Conservation (phyloP, 2,329 filamentous ascomycete species). For the Cladosporium sp. region DNA sequence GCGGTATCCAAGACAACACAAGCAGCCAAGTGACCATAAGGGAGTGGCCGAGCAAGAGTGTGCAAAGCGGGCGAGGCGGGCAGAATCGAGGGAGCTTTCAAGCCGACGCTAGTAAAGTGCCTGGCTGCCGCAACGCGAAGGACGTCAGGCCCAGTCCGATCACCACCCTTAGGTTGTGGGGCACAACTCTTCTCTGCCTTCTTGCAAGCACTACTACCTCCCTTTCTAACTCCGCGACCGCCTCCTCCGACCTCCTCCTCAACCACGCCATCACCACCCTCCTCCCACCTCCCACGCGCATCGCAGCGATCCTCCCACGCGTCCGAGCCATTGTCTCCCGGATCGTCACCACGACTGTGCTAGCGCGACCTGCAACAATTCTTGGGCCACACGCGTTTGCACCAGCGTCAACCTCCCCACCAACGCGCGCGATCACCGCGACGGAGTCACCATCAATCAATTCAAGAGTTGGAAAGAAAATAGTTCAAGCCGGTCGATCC, state of each 20-base stretch:
- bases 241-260: constrained; percentile 13
- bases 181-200: constrained; percentile 45
- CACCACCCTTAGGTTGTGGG: constrained; percentile 9
- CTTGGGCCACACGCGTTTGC: constrained; percentile 22
- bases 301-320: constrained; percentile 4
- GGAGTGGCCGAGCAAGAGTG: neutral
- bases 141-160: neutral
- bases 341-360: constrained; percentile 68
- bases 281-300: constrained; percentile 31
- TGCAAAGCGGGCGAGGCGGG: neutral
- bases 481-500: constrained; percentile 5
- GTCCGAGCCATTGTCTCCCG: constrained; percentile 35
- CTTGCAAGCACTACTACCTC: constrained; percentile 24
- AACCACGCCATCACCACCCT: constrained; percentile 11
- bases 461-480: neutral
- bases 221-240: constrained; percentile 20
- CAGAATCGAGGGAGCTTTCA: neutral
- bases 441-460: constrained; percentile 1
- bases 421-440: constrained; percentile 13
- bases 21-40: neutral
- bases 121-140: neutral
- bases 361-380: constrained; percentile 69
- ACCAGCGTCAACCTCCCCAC: neutral
- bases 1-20: neutral
- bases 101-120: constrained; percentile 7